Evolutionary conservation across 352 stramenopile genomes (phyloP), one percentile per base, ranked within the genome.

Genomic region (Lagenidium sp.): DNA sequence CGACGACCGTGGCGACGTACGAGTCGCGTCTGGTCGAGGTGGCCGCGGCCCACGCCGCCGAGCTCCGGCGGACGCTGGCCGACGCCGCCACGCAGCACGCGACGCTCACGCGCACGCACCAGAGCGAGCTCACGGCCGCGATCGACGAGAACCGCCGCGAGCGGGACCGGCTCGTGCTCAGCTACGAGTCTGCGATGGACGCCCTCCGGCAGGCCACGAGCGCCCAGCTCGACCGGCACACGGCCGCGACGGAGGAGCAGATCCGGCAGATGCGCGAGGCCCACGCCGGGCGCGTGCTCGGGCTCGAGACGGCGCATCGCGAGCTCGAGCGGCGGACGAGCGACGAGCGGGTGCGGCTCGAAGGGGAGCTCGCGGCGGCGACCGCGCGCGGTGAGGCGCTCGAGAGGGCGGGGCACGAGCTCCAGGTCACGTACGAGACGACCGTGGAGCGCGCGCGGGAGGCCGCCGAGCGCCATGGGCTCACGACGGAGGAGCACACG

Each of bases 101-200:
- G 15, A 19, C 32, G 8, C 19, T 58, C 11, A 16, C 44, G 2
- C 25, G 50, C 18, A 43, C 48, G 22, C 46, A 63, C 21, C 47
- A 59, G 8, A 13, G 36, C 6, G 42, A 60, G 19, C 24, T 63
- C 6, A 15, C 40, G 4, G 16, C 21, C 11, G 1, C 46, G 11
- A 34, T 34, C 18, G 47, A 57, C 6, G 44, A 61, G 3, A 19
- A 12, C 16, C 52, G 46, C 18, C 48, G 49, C 31, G 60, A 65
- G 26, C 38, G 44, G 6, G 57, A 65, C 11, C 40, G 20, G 6
- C 10, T 61, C 7, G 37, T 40, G 29, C 47, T 80, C 29, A 41
- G 51, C 19, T 79, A 83, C 40, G 73, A 83, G 26, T 68, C 67
- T 1, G 47, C 82, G 18, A 31, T 85, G 6, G 65, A 79, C 20